These are phyloP conservation scores for Corymbia maculata DNA, from an alignment of 345 rosid genomes.

Conservation along the genomic window DNA sequence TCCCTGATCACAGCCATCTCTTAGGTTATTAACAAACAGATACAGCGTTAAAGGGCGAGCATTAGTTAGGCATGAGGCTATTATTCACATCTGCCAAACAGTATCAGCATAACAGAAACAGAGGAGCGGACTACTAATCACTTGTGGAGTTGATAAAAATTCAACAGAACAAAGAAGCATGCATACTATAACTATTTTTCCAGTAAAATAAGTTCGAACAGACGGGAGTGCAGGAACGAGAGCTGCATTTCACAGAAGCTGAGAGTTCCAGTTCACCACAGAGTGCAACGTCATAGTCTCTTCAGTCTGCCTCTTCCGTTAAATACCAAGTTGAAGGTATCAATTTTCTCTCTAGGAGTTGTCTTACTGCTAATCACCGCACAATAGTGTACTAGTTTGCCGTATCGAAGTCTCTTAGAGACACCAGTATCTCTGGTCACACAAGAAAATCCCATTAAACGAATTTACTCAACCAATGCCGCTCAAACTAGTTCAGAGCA, in stretches of 20 bases:
- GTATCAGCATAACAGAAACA: not conserved
- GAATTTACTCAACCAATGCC: not conserved
- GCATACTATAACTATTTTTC: no score
- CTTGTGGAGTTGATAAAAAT: no score
- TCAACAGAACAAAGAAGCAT: not conserved
- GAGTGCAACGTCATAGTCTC: not conserved
- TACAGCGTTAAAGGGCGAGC: no score
- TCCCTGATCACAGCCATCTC: not conserved
- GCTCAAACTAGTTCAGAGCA: not conserved
- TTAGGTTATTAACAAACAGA: no score
- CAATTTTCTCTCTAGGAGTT: not conserved
- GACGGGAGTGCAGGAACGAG: accelerated
- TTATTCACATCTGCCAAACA: not conserved
- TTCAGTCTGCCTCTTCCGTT: not conserved
- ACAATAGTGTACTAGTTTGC: no score
- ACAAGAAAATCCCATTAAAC: no score
- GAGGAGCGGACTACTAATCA: not conserved
- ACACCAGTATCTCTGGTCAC: no score
- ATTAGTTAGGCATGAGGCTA: not conserved
- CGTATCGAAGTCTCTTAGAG: not conserved
- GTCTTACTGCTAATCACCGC: not conserved
- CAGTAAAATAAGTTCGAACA: not conserved
- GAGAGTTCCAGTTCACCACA: not conserved
- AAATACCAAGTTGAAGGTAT: not conserved
- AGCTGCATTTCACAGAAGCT: accelerated